A percentile compares a stretch with the other conserved stretches of the same genome.
phyloP scores from a whole-genome alignment of 1,284 basidiomycete genomes.

The Ceratobasidium sp. region DNA sequence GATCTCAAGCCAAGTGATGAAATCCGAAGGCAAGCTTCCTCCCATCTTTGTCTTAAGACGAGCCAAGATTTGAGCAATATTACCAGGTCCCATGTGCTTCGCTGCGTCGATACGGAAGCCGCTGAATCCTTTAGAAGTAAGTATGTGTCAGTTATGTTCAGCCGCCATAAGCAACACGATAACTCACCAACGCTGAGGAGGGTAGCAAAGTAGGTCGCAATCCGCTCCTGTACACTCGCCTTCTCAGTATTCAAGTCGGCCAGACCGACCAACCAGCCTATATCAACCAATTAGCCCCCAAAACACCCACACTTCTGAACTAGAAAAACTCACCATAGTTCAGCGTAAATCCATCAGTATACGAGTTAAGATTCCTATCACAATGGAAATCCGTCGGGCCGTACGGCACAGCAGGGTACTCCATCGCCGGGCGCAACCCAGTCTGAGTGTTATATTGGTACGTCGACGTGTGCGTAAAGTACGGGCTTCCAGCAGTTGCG shows the following conservation, averaged over 20 bases:
- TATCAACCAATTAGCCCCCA: background rate
- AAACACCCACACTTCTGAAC: background rate
- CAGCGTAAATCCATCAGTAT: constrained; percentile 35
- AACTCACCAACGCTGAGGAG: constrained; percentile 34
- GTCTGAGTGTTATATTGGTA: constrained; percentile 39
- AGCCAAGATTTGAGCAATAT: constrained; percentile 40
- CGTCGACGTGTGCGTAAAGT: constrained; percentile 44
- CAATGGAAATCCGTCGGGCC: constrained; percentile 41
- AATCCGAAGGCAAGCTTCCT: constrained; percentile 28
- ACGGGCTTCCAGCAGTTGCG: constrained; percentile 41
- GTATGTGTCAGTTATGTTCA: too few relatives aligned
- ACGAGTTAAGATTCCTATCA: constrained; percentile 33
- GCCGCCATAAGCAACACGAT: background rate
- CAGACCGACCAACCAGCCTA: constrained; percentile 33
- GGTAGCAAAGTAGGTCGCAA: constrained; percentile 40
- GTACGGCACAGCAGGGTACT: constrained; percentile 41
- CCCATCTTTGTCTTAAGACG: constrained; percentile 42
- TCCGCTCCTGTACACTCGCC: constrained; percentile 32
- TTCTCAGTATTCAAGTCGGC: constrained; percentile 40
- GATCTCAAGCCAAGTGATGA: constrained; percentile 43
- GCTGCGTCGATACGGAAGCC: constrained; percentile 43
- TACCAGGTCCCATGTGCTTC: constrained; percentile 38
- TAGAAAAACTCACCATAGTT: constrained; percentile 24
- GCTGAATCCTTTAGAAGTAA: constrained; percentile 21
- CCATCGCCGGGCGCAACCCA: constrained; percentile 43